Percentiles rank a stretch among this genome's conserved stretches.
phyloP scores from a whole-genome alignment of 306 rosid genomes.

The Dryas alaskensis region DNA sequence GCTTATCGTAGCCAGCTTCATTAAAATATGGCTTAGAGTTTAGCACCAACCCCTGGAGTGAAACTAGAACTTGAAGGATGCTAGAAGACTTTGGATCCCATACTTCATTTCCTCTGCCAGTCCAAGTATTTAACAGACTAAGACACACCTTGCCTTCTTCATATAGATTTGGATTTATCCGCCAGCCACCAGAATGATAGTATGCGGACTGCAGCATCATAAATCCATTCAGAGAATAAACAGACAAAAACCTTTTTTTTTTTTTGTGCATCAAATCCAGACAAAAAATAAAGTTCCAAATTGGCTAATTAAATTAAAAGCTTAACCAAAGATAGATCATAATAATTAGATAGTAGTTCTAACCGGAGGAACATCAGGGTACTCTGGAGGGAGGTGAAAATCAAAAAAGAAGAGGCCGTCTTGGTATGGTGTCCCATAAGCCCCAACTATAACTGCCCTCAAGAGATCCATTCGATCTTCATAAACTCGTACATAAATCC shows the following conservation, averaged over 20 bases:
- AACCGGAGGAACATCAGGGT: constrained; percentile 97
- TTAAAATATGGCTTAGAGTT: constrained; percentile 95
- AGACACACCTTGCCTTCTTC: constrained; percentile 99
- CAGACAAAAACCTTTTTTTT: constrained; percentile 1
- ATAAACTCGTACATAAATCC: constrained; percentile 82
- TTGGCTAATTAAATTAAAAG: background rate
- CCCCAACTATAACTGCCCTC: constrained; percentile 96
- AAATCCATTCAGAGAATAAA: constrained; percentile 34
- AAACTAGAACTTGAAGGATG: constrained; percentile 97
- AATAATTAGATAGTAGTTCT: constrained; percentile 36
- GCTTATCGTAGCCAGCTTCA: constrained; percentile 99
- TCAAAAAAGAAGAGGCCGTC: constrained; percentile 98
- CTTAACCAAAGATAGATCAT: background rate
- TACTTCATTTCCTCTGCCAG: constrained; percentile 98
- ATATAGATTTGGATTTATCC: constrained; percentile 90
- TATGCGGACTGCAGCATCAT: constrained; percentile 78
- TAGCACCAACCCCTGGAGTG: constrained; percentile 93
- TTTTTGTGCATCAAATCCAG: background rate
- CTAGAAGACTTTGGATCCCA: constrained; percentile 99
- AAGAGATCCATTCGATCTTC: constrained; percentile 97
- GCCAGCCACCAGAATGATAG: constrained; percentile 99
- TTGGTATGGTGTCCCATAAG: constrained; percentile 99
- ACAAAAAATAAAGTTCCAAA: background rate
- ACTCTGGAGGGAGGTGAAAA: constrained; percentile 95
- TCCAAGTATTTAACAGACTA: constrained; percentile 98